Evolutionary conservation across 306 rosid species (phyloP), one percentile per base, ranked within the genome.

Genomic region (Castanopsis chinensis): DNA sequence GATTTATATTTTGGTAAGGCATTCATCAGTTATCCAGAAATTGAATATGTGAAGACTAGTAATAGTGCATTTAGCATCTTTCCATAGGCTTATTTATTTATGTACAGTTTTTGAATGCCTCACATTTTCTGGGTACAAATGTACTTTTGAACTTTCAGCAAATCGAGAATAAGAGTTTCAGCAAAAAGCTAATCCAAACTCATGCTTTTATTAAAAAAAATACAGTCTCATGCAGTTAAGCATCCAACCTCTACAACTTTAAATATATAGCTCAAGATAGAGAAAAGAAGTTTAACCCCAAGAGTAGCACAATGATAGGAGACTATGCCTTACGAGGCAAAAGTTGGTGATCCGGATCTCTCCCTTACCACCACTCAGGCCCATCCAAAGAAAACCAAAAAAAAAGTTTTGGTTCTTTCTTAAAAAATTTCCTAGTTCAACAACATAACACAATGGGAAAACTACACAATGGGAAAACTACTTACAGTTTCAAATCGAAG

Each of bases 401-500:
- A 3, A 14, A 27, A 14, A 12, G 41, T 25, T 20, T 71, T 45
- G 18, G 17, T 72, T 60, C n/a, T 21, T 60, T 28, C 19, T n/a
- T 28, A 6, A 19, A 57, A 49, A 51, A 2, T 32, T 21, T 19
- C 67, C 15, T 4, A 37, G 54, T 53, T 74, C 76, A 71, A 80
- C 78, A 60, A 49, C 51, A n/a, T 77, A 75, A 33, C 71, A 5
- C 77, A 58, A 67, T 60, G 54, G 53, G 11, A 65, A 76, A 80
- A 75, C 19, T 32, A 86, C 91, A 5, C 77, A 58, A 67, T 60
- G 54, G 53, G 11, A 65, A 76, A 80, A 75, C 19, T 32, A 86
- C 91, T 80, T 83, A 96, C 99, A 73, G 99, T 96, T 88, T 96
- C 99, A 85, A 96, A 96, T 53, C 99, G 91, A 84, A 96, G 99